phyloP scores from a whole-genome alignment of 768 basidiomycete species.

The Suillus ampliporus region DNA sequence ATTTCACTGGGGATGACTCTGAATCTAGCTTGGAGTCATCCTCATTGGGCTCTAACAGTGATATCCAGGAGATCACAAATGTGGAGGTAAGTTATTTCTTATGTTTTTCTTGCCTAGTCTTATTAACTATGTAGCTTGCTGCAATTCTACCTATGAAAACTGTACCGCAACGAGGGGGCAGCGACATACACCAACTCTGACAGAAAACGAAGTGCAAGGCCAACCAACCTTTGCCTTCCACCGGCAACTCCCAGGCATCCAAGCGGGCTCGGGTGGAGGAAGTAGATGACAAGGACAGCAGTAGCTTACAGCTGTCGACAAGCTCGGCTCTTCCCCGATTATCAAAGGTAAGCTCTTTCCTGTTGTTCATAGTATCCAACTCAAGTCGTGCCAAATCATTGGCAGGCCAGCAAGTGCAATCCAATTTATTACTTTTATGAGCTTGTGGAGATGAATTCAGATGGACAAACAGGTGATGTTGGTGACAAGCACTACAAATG shows the following conservation, averaged over 20 bases:
- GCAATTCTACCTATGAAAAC: no score
- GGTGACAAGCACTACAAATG: not conserved
- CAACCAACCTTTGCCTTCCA: no score
- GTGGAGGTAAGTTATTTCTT: no score
- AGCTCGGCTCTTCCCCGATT: not conserved
- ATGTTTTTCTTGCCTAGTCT: no score
- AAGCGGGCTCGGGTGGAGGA: not conserved
- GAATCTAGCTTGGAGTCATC: no score
- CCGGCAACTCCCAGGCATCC: not conserved
- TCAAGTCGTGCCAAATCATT: not conserved
- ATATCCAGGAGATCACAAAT: no score
- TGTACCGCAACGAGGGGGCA: no score
- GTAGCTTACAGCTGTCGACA: not conserved
- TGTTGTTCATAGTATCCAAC: not conserved
- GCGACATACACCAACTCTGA: no score
- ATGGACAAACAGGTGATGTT: not conserved
- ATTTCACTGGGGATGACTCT: no score
- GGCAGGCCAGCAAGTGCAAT: not conserved
- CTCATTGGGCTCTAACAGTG: no score
- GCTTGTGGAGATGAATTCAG: not conserved
- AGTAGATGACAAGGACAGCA: not conserved
- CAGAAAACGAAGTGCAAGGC: no score
- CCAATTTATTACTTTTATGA: not conserved
- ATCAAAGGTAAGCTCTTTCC: not conserved
- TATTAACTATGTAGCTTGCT: no score